Evolutionary conservation across 2,329 filamentous ascomycete genomes (phyloP), one percentile per base, ranked within the genome.

Genomic region (Herpotrichia juniperi): DNA sequence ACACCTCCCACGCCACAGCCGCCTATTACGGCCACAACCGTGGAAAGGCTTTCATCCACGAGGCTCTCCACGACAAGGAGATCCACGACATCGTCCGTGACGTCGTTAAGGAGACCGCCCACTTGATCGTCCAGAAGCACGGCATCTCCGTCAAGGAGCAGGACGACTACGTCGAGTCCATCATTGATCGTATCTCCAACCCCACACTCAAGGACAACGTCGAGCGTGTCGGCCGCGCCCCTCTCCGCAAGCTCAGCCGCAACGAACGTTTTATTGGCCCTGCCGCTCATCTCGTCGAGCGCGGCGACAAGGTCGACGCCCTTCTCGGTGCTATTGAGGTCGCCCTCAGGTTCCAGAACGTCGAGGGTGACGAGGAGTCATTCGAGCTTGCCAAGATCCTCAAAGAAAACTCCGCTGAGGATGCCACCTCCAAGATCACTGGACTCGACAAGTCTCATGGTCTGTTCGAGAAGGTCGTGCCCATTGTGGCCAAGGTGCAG

Each of bases 251-350:
- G 83, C 84, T 99, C 28, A 88, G 88, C 60, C 90, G 93, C 75
- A 94, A 96, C 79, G 94, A 99, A 80, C 92, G 94, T 39, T 96
- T 99, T 80, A 87, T 99, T 64, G 92, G 90, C 40, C 94, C 94
- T 4, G 93, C 94, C 40, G 86, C 90, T 9, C 89, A 96, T 77
- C 85, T 99, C 16, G 92, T 92, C 40, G 91, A 96, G 81, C 81
- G 83, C 54, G 91, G 86, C 53, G 81, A 91, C 76, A 83, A 85
- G 63, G 88, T 87, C 73, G 82, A 86, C 51, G 87, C 84, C 47
- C 83, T 99, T 25, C 80, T 97, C 47, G 88, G 88, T 52, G 90
- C 91, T 17, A 85, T 94, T 40, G 93, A 97, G 81, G 91, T 93
- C 86, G 88, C 91, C 6, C 88, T 99, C 74, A 90, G 89, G 58